Base-by-base conservation (phyloP, 139 green algal species). In the Micractinium sp. region DNA sequence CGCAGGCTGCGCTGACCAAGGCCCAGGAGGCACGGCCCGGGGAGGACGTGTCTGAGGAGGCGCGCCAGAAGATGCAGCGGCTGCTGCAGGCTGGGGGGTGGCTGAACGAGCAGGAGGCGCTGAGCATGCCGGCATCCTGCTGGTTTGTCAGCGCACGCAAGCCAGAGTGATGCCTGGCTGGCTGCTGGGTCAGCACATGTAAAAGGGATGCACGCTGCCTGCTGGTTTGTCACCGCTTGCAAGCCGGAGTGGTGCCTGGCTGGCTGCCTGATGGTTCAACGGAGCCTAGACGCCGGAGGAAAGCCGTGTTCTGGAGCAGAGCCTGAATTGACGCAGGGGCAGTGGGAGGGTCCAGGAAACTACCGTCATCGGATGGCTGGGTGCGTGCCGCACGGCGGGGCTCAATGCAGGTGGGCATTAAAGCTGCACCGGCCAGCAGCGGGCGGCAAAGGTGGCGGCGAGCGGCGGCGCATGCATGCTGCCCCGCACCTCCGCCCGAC, bases 391-490 rank as follows among this genome's bases (percentile, higher is more conserved):
- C n/a, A n/a, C n/a, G n/a, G n/a, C n/a, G n/a, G n/a, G n/a, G 47
- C 47, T 56, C 7, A 9, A 9, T 16, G 9, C 47, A 56, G 47
- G 47, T 56, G 47, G 47, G 47, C 47, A 56, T 5, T 56, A 9
- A 5, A 56, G n/a, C 35, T 5, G 15, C 76, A 56, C 25, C 3
- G 36, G 35, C 35, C 16, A 60, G 76, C 22, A 35, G 15, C 35
- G 76, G 35, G 35, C 35, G 76, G 53, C 53, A 47, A 16, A n/a
- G 9, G 25, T 25, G 47, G 78, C 78, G 41, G 78, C 78, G 53
- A 56, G 77, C 39, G 77, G 27, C 67, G 63, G 61, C 25, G 61
- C 66, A 80, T 81, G 83, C 83, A 87, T 87, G 82, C 63, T 20
- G 33, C 16, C 22, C 67, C n/a, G n/a, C 25, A 87, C 83, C 83